Percentiles rank a stretch among this genome's conserved stretches.
Evolutionary conservation across 805 yeast species (phyloP).

Genomic region (Millerozyma acaciae): DNA sequence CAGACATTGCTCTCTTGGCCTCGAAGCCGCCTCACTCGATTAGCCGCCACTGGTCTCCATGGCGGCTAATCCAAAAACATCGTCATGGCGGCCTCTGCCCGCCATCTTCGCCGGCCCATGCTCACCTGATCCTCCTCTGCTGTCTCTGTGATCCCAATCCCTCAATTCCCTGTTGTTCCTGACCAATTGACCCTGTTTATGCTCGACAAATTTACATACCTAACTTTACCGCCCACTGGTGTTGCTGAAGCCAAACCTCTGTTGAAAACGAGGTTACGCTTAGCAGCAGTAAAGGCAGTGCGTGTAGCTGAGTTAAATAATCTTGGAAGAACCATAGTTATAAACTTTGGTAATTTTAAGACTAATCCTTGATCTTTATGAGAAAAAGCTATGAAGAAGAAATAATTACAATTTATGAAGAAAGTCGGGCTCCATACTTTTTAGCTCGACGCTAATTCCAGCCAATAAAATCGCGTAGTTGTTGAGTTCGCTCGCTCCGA

Average conservation of each 20-base stretch:
- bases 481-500: slow-evolving; percentile 12
- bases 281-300: slow-evolving; percentile 85
- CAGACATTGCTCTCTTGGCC: too few relatives aligned
- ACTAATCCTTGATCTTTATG: slow-evolving; percentile 9
- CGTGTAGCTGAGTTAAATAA: slow-evolving; percentile 60
- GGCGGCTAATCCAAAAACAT: too few relatives aligned
- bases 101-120: neutral
- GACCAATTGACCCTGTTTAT: too few relatives aligned
- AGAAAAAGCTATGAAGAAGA: slow-evolving; percentile 1
- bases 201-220: slow-evolving; percentile 50
- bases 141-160: neutral
- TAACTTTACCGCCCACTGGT: slow-evolving; percentile 75
- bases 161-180: neutral
- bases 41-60: too few relatives aligned
- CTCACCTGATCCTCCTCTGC: neutral
- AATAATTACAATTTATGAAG: slow-evolving; percentile 1
- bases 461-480: slow-evolving; percentile 22
- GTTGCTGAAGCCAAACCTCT: slow-evolving; percentile 80
- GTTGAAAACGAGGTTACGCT: slow-evolving; percentile 71
- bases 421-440: slow-evolving; percentile 2
- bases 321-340: slow-evolving; percentile 55
- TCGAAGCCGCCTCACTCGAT: too few relatives aligned
- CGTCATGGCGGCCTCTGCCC: too few relatives aligned
- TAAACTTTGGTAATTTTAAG: slow-evolving; percentile 19
- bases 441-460: slow-evolving; percentile 1